These are phyloP conservation scores for Mesotaenium endlicherianum DNA, from an alignment of 139 green algal species.

Conservation along the genomic window DNA sequence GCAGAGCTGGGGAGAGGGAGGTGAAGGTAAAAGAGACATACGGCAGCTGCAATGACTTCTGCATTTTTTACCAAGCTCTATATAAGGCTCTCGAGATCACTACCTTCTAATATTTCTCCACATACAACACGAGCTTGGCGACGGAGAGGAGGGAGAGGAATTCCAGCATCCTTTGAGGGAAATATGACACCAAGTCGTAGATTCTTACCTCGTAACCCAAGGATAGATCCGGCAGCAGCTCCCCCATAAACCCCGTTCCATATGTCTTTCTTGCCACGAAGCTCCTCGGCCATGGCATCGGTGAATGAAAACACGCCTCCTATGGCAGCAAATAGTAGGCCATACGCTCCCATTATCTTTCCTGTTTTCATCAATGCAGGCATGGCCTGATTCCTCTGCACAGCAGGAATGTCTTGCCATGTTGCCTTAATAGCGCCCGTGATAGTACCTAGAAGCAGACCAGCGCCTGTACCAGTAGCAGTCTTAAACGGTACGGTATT, in stretches of 20 bases:
- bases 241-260: slow-evolving; percentile 51
- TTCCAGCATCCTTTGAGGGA: too few relatives aligned
- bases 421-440: slow-evolving; percentile 27
- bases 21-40: too few relatives aligned
- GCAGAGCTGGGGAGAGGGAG: too few relatives aligned
- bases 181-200: not conserved
- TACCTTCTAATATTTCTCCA: not conserved
- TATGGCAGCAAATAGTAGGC: slow-evolving; percentile 38
- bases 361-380: slow-evolving; percentile 48
- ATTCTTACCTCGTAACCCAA: slow-evolving; percentile 33
- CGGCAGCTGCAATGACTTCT: too few relatives aligned
- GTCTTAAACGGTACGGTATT: slow-evolving; percentile 47
- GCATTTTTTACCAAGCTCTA: too few relatives aligned
- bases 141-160: too few relatives aligned
- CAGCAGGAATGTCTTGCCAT: slow-evolving; percentile 44
- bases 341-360: slow-evolving; percentile 31
- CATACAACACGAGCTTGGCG: too few relatives aligned
- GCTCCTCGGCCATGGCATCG: slow-evolving; percentile 23
- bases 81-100: too few relatives aligned
- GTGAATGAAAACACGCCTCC: slow-evolving; percentile 29
- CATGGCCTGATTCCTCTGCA: slow-evolving; percentile 43
- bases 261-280: slow-evolving; percentile 49
- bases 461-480: slow-evolving; percentile 21
- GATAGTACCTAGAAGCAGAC: slow-evolving; percentile 10
- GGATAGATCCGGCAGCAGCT: slow-evolving; percentile 33